Evolutionary conservation across 257 asterid species (phyloP).

Genomic region (Cinchona pubescens): DNA sequence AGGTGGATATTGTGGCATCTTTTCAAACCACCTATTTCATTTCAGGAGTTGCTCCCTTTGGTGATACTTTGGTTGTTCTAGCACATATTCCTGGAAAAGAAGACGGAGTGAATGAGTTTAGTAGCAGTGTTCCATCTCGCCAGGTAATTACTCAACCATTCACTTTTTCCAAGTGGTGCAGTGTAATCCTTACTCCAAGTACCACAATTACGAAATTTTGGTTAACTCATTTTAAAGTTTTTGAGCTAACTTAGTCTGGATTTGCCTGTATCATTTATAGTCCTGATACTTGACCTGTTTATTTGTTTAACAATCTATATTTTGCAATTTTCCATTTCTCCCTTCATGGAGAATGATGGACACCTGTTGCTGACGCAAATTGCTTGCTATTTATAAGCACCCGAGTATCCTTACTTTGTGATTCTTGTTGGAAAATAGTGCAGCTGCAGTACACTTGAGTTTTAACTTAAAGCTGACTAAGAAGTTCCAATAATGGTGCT

Average conservation of each 20-base stretch:
- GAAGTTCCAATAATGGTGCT: not conserved
- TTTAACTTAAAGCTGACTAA: not conserved
- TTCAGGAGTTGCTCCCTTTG: constrained; percentile 98
- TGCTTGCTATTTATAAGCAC: not conserved
- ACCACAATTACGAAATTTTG: not conserved
- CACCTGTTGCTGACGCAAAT: not conserved
- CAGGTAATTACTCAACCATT: constrained; percentile 56
- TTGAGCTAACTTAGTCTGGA: not conserved
- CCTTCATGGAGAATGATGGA: not conserved
- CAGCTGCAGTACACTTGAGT: not conserved
- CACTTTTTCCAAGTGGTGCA: not conserved
- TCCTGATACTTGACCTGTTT: not conserved
- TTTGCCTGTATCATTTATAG: not conserved
- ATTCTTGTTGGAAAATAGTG: too few relatives aligned
- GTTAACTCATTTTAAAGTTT: not conserved
- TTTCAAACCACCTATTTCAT: constrained; percentile 91
- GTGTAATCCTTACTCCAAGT: not conserved
- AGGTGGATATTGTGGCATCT: constrained; percentile 97
- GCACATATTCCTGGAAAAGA: constrained; percentile 88
- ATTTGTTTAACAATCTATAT: not conserved
- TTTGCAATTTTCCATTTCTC: not conserved
- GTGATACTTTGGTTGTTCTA: constrained; percentile 88
- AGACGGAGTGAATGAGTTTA: constrained; percentile 80
- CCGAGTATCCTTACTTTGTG: not conserved
- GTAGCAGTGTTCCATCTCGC: constrained; percentile 71